Base-by-base conservation (phyloP, 805 yeast species). In the Isabelozyma pseudorhagii region DNA sequence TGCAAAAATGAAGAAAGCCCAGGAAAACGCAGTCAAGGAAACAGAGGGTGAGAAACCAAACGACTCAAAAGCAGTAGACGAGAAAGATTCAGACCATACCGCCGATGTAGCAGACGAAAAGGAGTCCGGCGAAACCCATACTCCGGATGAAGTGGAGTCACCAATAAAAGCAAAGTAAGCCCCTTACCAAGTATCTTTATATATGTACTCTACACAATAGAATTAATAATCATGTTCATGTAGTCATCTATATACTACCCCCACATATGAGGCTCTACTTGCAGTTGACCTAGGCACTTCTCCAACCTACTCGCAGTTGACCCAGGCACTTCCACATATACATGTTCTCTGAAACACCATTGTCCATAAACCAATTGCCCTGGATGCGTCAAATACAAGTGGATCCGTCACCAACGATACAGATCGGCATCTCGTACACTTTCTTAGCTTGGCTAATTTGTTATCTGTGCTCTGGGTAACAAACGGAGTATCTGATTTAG, bases 291-390 rank as follows among this genome's bases (percentile, higher is more conserved):
- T 9, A 42, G 8, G 17, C 17, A 15, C 17, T 15, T 15, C 17
- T 27, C 13, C n/a, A 8, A n/a, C 14, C 17, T 36, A 14, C 29
- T 38, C 40, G 31, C 50, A 44, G 52, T 77, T 78, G 2, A 82
- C 82, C 93, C 93, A 87, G 4, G 83, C 77, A 38, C 89, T 87
- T 0, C 94, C 94, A 64, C 96, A 88, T 36, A 87, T 69, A 66
- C 96, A 88, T 25, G 81, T 81, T 52, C 91, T 72, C 56, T 85
- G 91, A 62, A 82, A 84, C 1, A 85, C 84, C 68, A 82, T 72
- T 0, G 86, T 78, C 87, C 89, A 79, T 49, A 65, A 59, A 8
- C 71, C 76, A 34, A 71, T 53, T 47, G 72, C 47, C 52, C 58
- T 52, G 36, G 63, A 54, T 13, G 61, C 48, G 14, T 69, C 71